Conservation (phyloP, 306 rosid genomes). For the Canavalia ensiformis region DNA sequence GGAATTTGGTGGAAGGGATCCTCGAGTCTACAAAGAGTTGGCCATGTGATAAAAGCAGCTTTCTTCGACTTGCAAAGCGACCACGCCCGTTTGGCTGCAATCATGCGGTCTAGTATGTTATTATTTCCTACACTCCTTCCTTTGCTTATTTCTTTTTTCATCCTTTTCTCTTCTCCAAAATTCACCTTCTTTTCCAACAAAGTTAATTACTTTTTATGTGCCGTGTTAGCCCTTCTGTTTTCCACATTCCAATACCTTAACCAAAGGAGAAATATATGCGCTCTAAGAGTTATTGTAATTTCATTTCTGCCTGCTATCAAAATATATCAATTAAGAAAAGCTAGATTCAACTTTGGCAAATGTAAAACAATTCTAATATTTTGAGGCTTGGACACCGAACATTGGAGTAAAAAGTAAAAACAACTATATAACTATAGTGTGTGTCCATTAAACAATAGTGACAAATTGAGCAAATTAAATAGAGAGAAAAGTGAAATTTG, state of each 20-base stretch:
- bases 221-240: slow-evolving; percentile 47
- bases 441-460: slow-evolving; percentile 9
- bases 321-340: slow-evolving; percentile 29
- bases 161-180: slow-evolving; percentile 47
- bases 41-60: slow-evolving; percentile 97
- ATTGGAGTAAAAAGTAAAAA: slow-evolving; percentile 20
- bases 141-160: slow-evolving; percentile 31
- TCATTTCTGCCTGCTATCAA: slow-evolving; percentile 16
- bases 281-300: neutral
- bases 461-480: slow-evolving; percentile 40
- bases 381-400: slow-evolving; percentile 1
- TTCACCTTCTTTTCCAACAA: slow-evolving; percentile 48
- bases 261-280: neutral
- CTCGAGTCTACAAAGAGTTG: slow-evolving; percentile 63
- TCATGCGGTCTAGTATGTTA: slow-evolving; percentile 88
- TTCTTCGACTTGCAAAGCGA: slow-evolving; percentile 72
- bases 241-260: slow-evolving; percentile 45
- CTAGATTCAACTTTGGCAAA: slow-evolving; percentile 52
- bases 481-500: slow-evolving; percentile 27
- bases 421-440: slow-evolving; percentile 4
- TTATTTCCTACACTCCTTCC: slow-evolving; percentile 61
- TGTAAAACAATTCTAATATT: slow-evolving; percentile 25
- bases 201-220: slow-evolving; percentile 26
- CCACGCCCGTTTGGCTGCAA: slow-evolving; percentile 97
- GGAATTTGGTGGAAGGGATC: slow-evolving; percentile 53